Evolutionary conservation across 768 basidiomycete genomes (phyloP).

Genomic region (Tulasnella sp.): DNA sequence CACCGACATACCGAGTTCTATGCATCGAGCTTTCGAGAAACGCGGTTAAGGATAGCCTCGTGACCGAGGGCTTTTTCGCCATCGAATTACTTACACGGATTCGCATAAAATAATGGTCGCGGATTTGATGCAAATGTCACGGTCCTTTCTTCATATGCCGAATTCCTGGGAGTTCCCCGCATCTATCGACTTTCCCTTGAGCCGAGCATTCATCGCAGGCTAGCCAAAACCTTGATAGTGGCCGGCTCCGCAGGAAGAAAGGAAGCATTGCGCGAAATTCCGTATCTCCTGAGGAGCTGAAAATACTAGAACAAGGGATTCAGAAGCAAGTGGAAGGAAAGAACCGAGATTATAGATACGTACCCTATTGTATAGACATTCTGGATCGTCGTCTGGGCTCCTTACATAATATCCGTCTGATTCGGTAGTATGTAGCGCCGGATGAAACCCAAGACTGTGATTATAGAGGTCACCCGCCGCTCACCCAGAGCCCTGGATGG

Average conservation of each 20-base stretch:
- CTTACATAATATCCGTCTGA: slow-evolving; percentile 5
- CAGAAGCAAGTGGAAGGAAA: slow-evolving; percentile 6
- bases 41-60: background rate
- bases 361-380: background rate
- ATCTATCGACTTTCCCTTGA: background rate
- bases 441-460: background rate
- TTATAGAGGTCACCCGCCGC: background rate
- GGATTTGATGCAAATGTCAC: background rate
- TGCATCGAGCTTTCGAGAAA: background rate
- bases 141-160: background rate
- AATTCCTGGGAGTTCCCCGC: slow-evolving; percentile 8
- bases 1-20: background rate
- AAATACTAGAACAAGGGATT: slow-evolving; percentile 4
- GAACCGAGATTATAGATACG: background rate
- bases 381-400: slow-evolving; percentile 9
- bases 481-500: background rate
- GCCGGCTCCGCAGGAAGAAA: slow-evolving; percentile 8
- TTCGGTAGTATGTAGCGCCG: background rate
- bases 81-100: background rate
- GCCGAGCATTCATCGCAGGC: background rate
- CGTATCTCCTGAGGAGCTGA: background rate
- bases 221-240: slow-evolving; percentile 9
- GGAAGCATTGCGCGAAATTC: slow-evolving; percentile 3
- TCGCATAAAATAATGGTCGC: background rate
- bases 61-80: background rate